Percentiles rank a stretch among this genome's conserved stretches.
phyloP scores from a whole-genome alignment of 2,329 filamentous ascomycete genomes.

The Apiospora malaysiana region DNA sequence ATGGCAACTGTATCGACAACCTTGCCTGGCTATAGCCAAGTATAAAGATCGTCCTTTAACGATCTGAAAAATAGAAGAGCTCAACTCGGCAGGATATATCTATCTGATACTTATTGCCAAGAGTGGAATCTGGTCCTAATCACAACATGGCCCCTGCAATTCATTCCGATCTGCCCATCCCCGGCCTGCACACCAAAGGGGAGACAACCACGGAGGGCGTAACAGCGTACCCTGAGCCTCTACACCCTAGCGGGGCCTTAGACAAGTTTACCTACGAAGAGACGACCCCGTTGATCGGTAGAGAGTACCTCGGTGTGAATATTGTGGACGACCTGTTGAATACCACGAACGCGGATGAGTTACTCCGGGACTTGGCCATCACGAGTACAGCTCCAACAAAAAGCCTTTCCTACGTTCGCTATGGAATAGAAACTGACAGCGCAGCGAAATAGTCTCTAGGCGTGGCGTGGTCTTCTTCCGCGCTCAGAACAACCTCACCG shows the following conservation, averaged over 20 bases:
- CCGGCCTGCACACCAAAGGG: background rate
- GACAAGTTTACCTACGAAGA: conserved; percentile 53
- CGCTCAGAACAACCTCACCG: conserved; percentile 60
- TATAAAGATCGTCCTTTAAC: background rate
- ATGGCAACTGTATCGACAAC: background rate
- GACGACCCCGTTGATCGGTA: conserved; percentile 60
- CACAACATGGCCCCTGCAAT: background rate
- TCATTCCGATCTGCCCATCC: background rate
- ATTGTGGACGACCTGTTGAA: conserved; percentile 55
- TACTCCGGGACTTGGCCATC: conserved; percentile 65
- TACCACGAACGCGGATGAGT: conserved; percentile 55
- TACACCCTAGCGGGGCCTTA: conserved; percentile 45
- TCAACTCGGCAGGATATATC: too few relatives aligned
- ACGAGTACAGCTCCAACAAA: conserved; percentile 50
- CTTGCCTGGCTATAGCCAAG: background rate
- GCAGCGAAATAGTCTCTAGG: conserved; percentile 55
- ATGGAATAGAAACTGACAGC: conserved; percentile 19
- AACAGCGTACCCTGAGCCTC: conserved; percentile 30
- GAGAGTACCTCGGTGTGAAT: conserved; percentile 57
- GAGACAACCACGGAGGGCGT: background rate
- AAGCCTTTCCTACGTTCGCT: too few relatives aligned
- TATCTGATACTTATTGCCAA: background rate
- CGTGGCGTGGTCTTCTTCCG: conserved; percentile 71
- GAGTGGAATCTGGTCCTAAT: too few relatives aligned
- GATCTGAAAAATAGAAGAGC: too few relatives aligned